Conservation (phyloP, 2,329 filamentous ascomycete genomes). For the Neopestalotiopsis clavispora region DNA sequence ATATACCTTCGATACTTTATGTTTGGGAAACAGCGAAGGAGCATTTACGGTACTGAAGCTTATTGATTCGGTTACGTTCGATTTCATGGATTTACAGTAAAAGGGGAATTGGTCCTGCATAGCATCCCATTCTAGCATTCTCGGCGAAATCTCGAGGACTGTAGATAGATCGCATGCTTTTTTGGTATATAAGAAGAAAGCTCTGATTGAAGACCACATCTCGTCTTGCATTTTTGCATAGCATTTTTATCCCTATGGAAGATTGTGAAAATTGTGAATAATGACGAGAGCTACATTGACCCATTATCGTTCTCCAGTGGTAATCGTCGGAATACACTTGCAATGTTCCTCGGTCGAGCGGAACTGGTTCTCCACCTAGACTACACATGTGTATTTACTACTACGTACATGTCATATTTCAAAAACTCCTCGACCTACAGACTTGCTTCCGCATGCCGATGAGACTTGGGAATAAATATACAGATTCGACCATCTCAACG, state of each 20-base stretch:
- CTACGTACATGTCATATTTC: too few relatives aligned
- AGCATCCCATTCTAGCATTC: constrained; percentile 7
- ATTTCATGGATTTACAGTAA: neutral
- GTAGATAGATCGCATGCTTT: constrained; percentile 12
- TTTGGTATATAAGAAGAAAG: neutral
- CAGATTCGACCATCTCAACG: neutral
- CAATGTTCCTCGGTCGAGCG: neutral
- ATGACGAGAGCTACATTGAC: too few relatives aligned
- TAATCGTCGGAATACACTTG: neutral
- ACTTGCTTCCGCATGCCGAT: neutral
- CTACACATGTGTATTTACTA: neutral
- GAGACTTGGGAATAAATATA: neutral
- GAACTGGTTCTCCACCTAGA: neutral
- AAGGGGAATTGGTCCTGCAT: neutral
- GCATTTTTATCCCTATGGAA: too few relatives aligned
- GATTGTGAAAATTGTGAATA: too few relatives aligned
- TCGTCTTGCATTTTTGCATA: too few relatives aligned
- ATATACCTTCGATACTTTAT: neutral
- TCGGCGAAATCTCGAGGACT: neutral
- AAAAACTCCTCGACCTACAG: neutral
- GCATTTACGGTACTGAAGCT: constrained; percentile 1
- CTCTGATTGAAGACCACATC: neutral
- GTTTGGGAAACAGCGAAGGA: neutral
- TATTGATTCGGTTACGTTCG: neutral
- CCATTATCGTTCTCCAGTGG: neutral